These are phyloP conservation scores for Aspergillus biplanus DNA, from an alignment of 495 filamentous ascomycete species.

Conservation along the genomic window DNA sequence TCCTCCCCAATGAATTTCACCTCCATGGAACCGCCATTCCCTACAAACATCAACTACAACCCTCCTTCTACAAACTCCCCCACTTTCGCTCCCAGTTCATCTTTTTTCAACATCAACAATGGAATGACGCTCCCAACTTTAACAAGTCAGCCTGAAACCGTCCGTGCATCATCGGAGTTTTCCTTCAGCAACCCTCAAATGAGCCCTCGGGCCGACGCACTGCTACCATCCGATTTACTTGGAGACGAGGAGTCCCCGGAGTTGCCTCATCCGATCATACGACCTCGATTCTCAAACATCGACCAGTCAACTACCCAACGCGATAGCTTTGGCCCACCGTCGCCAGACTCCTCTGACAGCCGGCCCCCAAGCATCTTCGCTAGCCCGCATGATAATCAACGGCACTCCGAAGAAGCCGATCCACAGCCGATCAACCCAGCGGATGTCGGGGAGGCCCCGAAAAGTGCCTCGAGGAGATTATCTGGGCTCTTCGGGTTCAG, in stretches of 20 bases:
- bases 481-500: conserved; percentile 69
- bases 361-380: conserved; percentile 66
- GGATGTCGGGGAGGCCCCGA: conserved; percentile 46
- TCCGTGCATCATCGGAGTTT: conserved; percentile 47
- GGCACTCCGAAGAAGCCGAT: conserved; percentile 47
- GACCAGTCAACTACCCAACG: conserved; percentile 36
- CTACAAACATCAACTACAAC: conserved; percentile 46
- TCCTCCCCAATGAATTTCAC: conserved; percentile 51
- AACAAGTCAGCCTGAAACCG: conserved; percentile 42
- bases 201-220: conserved; percentile 76
- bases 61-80: conserved; percentile 52
- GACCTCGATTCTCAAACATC: conserved; percentile 43
- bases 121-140: conserved; percentile 51
- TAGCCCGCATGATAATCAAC: conserved; percentile 68
- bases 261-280: conserved; percentile 48
- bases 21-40: conserved; percentile 41
- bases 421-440: conserved; percentile 39
- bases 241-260: conserved; percentile 70
- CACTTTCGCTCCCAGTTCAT: conserved; percentile 47
- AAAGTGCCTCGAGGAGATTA: conserved; percentile 56
- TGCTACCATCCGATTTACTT: conserved; percentile 81
- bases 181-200: conserved; percentile 69
- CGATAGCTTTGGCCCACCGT: conserved; percentile 61
- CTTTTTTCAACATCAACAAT: conserved; percentile 66
- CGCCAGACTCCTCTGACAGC: conserved; percentile 69